These are phyloP conservation scores for Hydrangea macrophylla DNA, from an alignment of 148 eudicot genomes.

Conservation along the genomic window DNA sequence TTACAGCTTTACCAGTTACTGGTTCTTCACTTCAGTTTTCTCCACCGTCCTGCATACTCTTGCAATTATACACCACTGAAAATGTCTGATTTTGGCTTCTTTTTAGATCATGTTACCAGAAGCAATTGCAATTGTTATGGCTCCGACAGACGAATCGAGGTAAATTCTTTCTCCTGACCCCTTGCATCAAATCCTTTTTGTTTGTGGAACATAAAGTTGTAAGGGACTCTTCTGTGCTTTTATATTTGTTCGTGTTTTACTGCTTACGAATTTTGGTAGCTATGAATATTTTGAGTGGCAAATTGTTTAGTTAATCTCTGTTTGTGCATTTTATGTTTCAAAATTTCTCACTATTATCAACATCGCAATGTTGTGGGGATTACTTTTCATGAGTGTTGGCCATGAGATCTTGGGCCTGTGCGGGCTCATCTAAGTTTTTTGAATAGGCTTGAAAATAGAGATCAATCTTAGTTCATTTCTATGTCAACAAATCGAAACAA, in stretches of 20 bases:
- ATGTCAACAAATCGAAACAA: too few relatives aligned
- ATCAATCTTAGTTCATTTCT: too few relatives aligned
- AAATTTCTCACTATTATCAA: background rate
- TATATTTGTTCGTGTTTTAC: too few relatives aligned
- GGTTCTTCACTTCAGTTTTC: background rate
- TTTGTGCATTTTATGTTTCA: background rate
- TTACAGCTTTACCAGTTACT: background rate
- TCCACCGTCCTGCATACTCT: background rate
- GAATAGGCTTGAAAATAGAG: too few relatives aligned
- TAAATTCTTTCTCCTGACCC: slow-evolving; percentile 19
- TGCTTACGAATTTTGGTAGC: background rate
- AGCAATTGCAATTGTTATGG: slow-evolving; percentile 99
- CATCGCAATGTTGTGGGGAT: too few relatives aligned
- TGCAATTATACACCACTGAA: background rate
- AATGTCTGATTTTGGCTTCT: background rate
- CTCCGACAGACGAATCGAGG: slow-evolving; percentile 96
- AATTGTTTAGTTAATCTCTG: background rate
- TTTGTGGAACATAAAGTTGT: too few relatives aligned
- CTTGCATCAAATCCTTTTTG: background rate
- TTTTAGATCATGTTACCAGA: slow-evolving; percentile 99
- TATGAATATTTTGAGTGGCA: background rate
- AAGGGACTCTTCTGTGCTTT: too few relatives aligned
- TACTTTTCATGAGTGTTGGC: too few relatives aligned
- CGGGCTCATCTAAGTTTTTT: too few relatives aligned
- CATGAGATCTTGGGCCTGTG: too few relatives aligned